A percentile compares a stretch with the other conserved stretches of the same genome.
Evolutionary conservation across 805 yeast species (phyloP).

Genomic region (Jamesozyma hellenica): DNA sequence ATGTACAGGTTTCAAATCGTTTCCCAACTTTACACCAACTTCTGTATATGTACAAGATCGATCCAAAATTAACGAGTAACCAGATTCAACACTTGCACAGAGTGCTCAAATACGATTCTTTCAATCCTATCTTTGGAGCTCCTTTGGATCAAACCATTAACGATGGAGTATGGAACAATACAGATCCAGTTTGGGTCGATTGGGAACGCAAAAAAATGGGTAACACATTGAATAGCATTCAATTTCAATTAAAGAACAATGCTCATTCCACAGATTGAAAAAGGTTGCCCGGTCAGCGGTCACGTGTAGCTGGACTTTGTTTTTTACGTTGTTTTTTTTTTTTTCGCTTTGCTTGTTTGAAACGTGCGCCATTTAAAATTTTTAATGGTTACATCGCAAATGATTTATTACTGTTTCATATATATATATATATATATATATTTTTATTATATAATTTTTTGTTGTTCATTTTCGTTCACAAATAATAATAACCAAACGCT

Average conservation of each 20-base stretch:
- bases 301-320: too few relatives aligned
- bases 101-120: slow-evolving; percentile 9
- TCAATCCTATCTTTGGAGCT: slow-evolving; percentile 16
- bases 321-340: too few relatives aligned
- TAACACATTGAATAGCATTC: slow-evolving; percentile 8
- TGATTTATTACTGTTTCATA: too few relatives aligned
- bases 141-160: slow-evolving; percentile 14
- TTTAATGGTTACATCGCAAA: too few relatives aligned
- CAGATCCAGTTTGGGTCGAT: slow-evolving; percentile 26
- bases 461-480: too few relatives aligned
- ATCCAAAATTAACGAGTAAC: slow-evolving; percentile 6
- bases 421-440: too few relatives aligned
- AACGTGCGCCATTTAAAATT: too few relatives aligned
- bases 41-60: slow-evolving; percentile 18
- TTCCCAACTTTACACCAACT: slow-evolving; percentile 27
- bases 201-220: slow-evolving; percentile 28
- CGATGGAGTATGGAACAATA: slow-evolving; percentile 18
- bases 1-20: slow-evolving; percentile 16
- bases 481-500: too few relatives aligned
- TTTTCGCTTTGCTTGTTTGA: too few relatives aligned
- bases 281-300: too few relatives aligned
- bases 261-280: too few relatives aligned
- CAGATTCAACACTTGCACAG: slow-evolving; percentile 15
- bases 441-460: too few relatives aligned
- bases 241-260: neutral